Evolutionary conservation across 495 filamentous ascomycete species (phyloP), one percentile per base, ranked within the genome.

Genomic region (Lasiosphaeria hispida): DNA sequence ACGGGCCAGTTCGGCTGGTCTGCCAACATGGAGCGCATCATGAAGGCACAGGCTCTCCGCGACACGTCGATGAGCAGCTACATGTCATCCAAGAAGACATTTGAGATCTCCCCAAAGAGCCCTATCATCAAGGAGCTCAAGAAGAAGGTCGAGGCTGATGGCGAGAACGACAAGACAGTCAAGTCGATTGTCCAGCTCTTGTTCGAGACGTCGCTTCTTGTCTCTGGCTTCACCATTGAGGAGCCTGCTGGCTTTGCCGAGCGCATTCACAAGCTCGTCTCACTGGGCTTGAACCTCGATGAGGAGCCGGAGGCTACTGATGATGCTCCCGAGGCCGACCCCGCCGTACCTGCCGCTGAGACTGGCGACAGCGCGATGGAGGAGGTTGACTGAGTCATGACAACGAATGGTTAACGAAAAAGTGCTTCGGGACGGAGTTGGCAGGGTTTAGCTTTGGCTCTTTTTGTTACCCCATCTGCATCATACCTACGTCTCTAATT

Each of bases 1-100:
- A 98, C 94, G 65, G 94, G 95, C 69, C 94, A 98, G 82, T 98
- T 98, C 77, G 94, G 94, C 80, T 98, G 94, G 94, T 97, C 92
- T 41, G 94, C 94, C 73, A 98, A 98, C 85, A 98, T 98, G 94
- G 94, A 98, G 87, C 95, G 94, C 83, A 98, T 98, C 86, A 98
- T 98, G 94, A 98, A 98, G 87, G 95, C 94, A 35, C 94, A 98
- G 83, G 94, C 94, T 74, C 91, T 98, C 66, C 95, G 94, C 81
- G 94, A 98, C 80, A 97, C 94, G 70, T 96, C 92, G 64, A 98
- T 98, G 94, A 87, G 83, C 80, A 96, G 90, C 59, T 98, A 98
- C 88, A 98, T 98, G 94, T 92, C 91, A 58, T 97, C 93, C 70
- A 98, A 98, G 92, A 98, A 98, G 89, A 98, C 95, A 53, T 97